A percentile compares a stretch with the other conserved stretches of the same genome.
These are phyloP conservation scores for Lepidopterella palustris DNA, from an alignment of 495 filamentous ascomycete species.

Conservation along the genomic window DNA sequence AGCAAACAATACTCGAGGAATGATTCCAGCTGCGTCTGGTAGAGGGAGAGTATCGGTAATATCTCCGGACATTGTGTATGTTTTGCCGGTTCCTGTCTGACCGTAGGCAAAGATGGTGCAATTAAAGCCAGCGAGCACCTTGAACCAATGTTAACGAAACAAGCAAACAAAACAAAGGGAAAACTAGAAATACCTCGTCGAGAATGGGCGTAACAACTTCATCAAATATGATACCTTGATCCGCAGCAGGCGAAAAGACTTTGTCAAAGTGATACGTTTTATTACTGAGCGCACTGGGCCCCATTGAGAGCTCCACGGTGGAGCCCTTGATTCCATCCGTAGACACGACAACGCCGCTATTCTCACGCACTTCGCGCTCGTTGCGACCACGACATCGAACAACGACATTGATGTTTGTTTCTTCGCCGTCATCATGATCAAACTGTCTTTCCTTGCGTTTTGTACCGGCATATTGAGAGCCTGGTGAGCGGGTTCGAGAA, in stretches of 20 bases:
- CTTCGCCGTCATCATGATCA: slow-evolving; percentile 63
- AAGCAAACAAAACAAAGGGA: background rate
- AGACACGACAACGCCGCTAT: slow-evolving; percentile 81
- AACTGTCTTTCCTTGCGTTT: slow-evolving; percentile 82
- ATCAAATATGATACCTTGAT: slow-evolving; percentile 86
- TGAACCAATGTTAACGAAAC: background rate
- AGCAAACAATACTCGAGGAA: slow-evolving; percentile 79
- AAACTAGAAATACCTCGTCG: slow-evolving; percentile 63
- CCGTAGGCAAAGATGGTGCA: slow-evolving; percentile 99
- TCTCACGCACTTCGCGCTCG: slow-evolving; percentile 85
- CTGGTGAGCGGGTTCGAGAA: slow-evolving; percentile 44
- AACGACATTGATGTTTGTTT: slow-evolving; percentile 96
- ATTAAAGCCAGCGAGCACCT: slow-evolving; percentile 96
- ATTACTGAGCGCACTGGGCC: slow-evolving; percentile 82
- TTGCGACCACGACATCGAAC: slow-evolving; percentile 90
- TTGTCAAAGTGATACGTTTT: slow-evolving; percentile 96
- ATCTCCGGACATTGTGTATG: slow-evolving; percentile 98
- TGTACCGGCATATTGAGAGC: slow-evolving; percentile 42
- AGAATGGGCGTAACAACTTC: slow-evolving; percentile 88
- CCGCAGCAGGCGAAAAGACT: slow-evolving; percentile 92
- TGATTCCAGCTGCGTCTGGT: slow-evolving; percentile 88
- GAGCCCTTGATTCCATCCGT: slow-evolving; percentile 84
- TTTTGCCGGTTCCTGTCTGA: slow-evolving; percentile 96
- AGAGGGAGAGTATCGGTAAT: slow-evolving; percentile 80
- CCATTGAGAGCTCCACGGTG: slow-evolving; percentile 82